Conservation (phyloP, 495 filamentous ascomycete species). For the Polyplosphaeria fusca region DNA sequence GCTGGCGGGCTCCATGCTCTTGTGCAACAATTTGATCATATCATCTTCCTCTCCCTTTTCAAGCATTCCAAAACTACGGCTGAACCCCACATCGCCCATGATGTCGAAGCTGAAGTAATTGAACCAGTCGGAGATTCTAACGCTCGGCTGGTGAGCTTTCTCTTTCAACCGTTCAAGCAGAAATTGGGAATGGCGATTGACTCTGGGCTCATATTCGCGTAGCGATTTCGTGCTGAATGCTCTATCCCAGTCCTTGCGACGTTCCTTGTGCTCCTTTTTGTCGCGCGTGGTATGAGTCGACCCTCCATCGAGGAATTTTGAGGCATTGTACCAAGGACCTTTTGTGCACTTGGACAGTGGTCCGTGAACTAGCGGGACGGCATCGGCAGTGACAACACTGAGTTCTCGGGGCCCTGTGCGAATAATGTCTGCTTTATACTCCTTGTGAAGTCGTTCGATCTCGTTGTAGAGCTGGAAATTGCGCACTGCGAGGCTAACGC, state of each 20-base stretch:
- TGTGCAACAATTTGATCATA: conserved; percentile 20
- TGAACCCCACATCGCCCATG: conserved; percentile 54
- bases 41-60: conserved; percentile 27
- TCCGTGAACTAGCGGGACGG: conserved; percentile 16
- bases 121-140: conserved; percentile 44
- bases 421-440: conserved; percentile 18
- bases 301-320: background rate
- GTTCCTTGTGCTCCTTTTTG: conserved; percentile 9
- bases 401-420: conserved; percentile 25
- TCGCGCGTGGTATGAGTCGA: conserved; percentile 16
- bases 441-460: conserved; percentile 10
- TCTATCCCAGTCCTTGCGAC: conserved; percentile 23
- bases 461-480: conserved; percentile 14
- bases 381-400: conserved; percentile 15
- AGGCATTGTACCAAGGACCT: conserved; percentile 10
- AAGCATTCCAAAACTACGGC: conserved; percentile 43
- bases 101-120: conserved; percentile 51
- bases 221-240: conserved; percentile 26
- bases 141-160: conserved; percentile 36
- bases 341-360: conserved; percentile 9
- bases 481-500: background rate
- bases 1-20: conserved; percentile 7
- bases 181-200: conserved; percentile 13
- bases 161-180: conserved; percentile 11
- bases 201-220: conserved; percentile 29